Evolutionary conservation across 1,284 basidiomycete species (phyloP).

Genomic region (Irpex sp.): DNA sequence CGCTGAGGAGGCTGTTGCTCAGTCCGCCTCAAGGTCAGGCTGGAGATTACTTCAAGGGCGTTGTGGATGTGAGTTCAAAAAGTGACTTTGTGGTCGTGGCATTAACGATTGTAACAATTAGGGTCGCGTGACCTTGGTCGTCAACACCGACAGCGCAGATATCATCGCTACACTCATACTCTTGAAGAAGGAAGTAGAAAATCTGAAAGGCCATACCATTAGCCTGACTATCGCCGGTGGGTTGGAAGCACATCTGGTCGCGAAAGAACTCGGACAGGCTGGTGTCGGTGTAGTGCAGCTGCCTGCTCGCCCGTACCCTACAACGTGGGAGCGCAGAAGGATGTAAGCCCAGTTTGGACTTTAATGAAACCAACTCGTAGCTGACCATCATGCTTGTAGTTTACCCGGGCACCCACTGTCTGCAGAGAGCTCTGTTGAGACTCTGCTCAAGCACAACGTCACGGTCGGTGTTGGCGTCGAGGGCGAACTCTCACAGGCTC

Average conservation of each 20-base stretch:
- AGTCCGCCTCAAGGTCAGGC: slow-evolving; percentile 42
- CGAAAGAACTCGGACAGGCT: slow-evolving; percentile 68
- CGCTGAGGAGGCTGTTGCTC: slow-evolving; percentile 61
- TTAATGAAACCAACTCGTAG: not conserved
- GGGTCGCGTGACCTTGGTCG: slow-evolving; percentile 53
- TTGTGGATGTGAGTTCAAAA: slow-evolving; percentile 37
- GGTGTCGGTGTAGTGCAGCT: slow-evolving; percentile 74
- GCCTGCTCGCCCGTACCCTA: slow-evolving; percentile 56
- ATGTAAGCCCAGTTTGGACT: slow-evolving; percentile 30
- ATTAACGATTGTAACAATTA: slow-evolving; percentile 14
- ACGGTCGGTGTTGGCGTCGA: slow-evolving; percentile 67
- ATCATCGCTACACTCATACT: slow-evolving; percentile 74
- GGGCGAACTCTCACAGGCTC: slow-evolving; percentile 48
- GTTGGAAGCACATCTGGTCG: slow-evolving; percentile 73
- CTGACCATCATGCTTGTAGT: slow-evolving; percentile 27
- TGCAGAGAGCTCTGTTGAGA: slow-evolving; percentile 58
- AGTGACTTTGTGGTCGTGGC: not conserved
- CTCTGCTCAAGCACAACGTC: slow-evolving; percentile 64
- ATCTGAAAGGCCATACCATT: slow-evolving; percentile 33
- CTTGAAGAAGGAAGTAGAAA: slow-evolving; percentile 73
- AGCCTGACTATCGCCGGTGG: slow-evolving; percentile 66
- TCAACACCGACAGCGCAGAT: slow-evolving; percentile 63
- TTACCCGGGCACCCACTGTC: slow-evolving; percentile 74
- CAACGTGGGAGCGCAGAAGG: slow-evolving; percentile 52
- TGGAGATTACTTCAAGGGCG: slow-evolving; percentile 52